These are phyloP conservation scores for Phytophthora europaea DNA, from an alignment of 352 stramenopile species.

Conservation along the genomic window DNA sequence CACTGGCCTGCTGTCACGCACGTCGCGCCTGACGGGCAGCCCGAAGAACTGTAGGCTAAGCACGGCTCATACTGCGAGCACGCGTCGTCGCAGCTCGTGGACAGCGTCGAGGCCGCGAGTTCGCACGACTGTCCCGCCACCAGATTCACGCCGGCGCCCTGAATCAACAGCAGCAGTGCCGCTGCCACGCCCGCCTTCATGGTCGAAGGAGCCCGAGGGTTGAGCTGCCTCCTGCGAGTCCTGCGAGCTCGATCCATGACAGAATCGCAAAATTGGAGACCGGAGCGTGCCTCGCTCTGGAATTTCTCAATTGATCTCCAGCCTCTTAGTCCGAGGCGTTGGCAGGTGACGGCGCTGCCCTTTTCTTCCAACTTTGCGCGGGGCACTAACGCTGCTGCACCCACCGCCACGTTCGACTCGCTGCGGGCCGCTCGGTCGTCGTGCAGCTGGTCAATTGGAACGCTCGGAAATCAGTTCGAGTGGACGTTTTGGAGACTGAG, in stretches of 20 bases:
- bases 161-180: conserved; percentile 30
- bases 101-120: conserved; percentile 41
- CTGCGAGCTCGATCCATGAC: conserved; percentile 21
- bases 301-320: conserved; percentile 31
- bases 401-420: conserved; percentile 14
- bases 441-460: conserved; percentile 32
- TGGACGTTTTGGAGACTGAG: not conserved
- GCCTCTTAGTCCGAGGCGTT: conserved; percentile 20
- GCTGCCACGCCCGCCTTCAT: conserved; percentile 20
- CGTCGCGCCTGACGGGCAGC: conserved; percentile 37
- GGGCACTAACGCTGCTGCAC: conserved; percentile 35
- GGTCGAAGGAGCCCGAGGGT: not conserved
- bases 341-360: conserved; percentile 30
- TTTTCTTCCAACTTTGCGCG: conserved; percentile 40
- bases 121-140: conserved; percentile 25
- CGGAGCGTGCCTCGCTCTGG: not conserved
- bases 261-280: conserved; percentile 4
- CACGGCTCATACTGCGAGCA: conserved; percentile 64
- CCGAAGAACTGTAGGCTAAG: conserved; percentile 46
- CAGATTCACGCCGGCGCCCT: not conserved
- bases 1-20: conserved; percentile 43
- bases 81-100: conserved; percentile 50
- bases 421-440: not conserved
- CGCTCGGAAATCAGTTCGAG: conserved; percentile 16
- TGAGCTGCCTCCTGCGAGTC: conserved; percentile 24